Evolutionary conservation across 148 eudicot species (phyloP), one percentile per base, ranked within the genome.

Genomic region (Cornus florida): DNA sequence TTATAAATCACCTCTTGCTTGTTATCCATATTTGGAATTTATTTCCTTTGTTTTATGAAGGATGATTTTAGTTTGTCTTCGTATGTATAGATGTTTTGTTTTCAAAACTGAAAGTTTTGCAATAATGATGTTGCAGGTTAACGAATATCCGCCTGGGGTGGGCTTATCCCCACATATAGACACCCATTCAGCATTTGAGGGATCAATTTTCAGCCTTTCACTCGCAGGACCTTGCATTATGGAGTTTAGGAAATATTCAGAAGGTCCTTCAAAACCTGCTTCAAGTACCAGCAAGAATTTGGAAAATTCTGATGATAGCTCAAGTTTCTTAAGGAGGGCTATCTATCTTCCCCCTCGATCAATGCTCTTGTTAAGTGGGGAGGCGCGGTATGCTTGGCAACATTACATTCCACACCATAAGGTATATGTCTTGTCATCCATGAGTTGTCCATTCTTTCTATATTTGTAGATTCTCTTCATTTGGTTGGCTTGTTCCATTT

Each of bases 351-450:
- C 98, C 57, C 90, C 98, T 68, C 91, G 95, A 71, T 96, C 99
- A 60, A 82, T 96, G 85, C 86, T 96, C 41, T 75, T 96, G 77
- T 82, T 96, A 75, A 92, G 97, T 76, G 98, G 97, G 80, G 99
- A 96, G 86, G 95, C 91, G 46, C 91, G 99, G 66, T 96, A 96
- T 87, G 97, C 97, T 74, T 96, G 99, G 99, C 91, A 91, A 78
- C 99, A 96, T 87, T 96, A 96, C 80, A 96, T 96, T 80, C 99
- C 99, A 31, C 99, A 96, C 83, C 99, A 96, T 84, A 96, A 96
- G 98, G 99, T 96, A 84, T 43, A 50, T 33, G 8, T 41, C 38
- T 43, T 43, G 23, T 12, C 9, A 65, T 59, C 69, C n/a, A 68
- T 31, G 24, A 67, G 31, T 24, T n/a, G 53, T 62, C 53, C 16